Conservation (phyloP, 2,329 filamentous ascomycete species). For the Sarocladium strictum region DNA sequence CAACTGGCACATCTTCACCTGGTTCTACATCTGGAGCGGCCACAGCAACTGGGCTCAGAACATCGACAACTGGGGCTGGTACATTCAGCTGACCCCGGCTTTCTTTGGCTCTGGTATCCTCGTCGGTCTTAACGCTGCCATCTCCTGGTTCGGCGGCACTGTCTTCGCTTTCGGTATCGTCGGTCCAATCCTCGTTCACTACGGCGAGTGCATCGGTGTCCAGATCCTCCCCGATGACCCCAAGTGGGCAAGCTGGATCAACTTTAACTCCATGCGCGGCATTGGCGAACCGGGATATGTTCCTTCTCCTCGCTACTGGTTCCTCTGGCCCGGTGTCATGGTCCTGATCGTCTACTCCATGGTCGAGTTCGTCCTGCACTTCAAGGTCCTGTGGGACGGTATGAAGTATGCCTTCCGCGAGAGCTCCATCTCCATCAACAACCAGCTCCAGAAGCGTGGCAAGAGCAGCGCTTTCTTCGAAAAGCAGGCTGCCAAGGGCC, state of each 20-base stretch:
- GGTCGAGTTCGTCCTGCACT: slow-evolving; percentile 34
- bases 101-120: slow-evolving; percentile 45
- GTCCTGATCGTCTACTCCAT: slow-evolving; percentile 35
- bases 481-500: slow-evolving; percentile 28
- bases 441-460: slow-evolving; percentile 23
- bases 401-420: slow-evolving; percentile 26
- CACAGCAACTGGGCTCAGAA: slow-evolving; percentile 44
- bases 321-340: slow-evolving; percentile 39
- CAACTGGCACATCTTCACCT: slow-evolving; percentile 50
- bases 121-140: slow-evolving; percentile 44
- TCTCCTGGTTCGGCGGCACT: slow-evolving; percentile 52
- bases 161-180: slow-evolving; percentile 50
- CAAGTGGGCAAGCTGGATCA: slow-evolving; percentile 24
- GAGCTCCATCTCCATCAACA: slow-evolving; percentile 24
- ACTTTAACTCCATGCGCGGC: slow-evolving; percentile 25
- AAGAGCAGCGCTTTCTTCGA: slow-evolving; percentile 26
- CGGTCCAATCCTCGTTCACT: slow-evolving; percentile 38
- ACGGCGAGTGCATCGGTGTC: slow-evolving; percentile 43
- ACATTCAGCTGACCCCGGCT: slow-evolving; percentile 52
- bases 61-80: slow-evolving; percentile 57
- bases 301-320: slow-evolving; percentile 35
- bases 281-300: slow-evolving; percentile 22
- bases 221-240: slow-evolving; percentile 20
- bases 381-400: slow-evolving; percentile 29
- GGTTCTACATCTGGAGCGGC: slow-evolving; percentile 49